Percentiles rank a stretch among this genome's conserved stretches.
Conservation (phyloP, 495 filamentous ascomycete genomes). For the Umbilicaria muhlenbergii region DNA sequence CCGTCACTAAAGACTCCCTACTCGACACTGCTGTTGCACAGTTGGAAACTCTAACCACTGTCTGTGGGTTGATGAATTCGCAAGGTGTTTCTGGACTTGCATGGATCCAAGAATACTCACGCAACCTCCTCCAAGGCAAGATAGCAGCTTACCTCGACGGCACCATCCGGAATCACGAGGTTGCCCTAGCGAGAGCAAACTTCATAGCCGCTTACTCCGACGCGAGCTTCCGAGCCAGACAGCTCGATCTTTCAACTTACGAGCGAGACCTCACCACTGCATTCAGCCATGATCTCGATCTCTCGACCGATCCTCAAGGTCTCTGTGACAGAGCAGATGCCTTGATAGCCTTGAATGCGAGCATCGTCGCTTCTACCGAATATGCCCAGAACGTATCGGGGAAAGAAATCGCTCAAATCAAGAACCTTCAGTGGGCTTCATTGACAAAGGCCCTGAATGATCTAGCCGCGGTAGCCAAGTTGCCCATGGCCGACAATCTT, state of each 20-base stretch:
- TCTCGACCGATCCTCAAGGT: constrained; percentile 29
- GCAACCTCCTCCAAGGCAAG: constrained; percentile 28
- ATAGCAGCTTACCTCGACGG: constrained; percentile 29
- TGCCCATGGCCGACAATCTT: constrained; percentile 34
- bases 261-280: constrained; percentile 28
- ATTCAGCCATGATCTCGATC: constrained; percentile 26
- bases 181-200: constrained; percentile 33
- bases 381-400: constrained; percentile 13
- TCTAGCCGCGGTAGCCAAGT: constrained; percentile 37
- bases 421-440: constrained; percentile 29
- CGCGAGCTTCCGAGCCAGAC: constrained; percentile 33
- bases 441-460: constrained; percentile 30
- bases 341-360: constrained; percentile 33
- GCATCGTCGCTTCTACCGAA: constrained; percentile 10
- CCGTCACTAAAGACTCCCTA: constrained; percentile 43
- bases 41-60: constrained; percentile 36
- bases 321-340: constrained; percentile 44
- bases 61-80: constrained; percentile 37
- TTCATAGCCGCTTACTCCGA: constrained; percentile 38
- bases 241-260: constrained; percentile 33
- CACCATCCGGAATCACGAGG: constrained; percentile 33
- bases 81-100: constrained; percentile 24
- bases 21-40: constrained; percentile 50
- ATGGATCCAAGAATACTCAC: constrained; percentile 40
- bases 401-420: constrained; percentile 10